Evolutionary conservation across 192 early-diverging fungal species (phyloP), one percentile per base, ranked within the genome.

Genomic region (Dissophora globulifera): DNA sequence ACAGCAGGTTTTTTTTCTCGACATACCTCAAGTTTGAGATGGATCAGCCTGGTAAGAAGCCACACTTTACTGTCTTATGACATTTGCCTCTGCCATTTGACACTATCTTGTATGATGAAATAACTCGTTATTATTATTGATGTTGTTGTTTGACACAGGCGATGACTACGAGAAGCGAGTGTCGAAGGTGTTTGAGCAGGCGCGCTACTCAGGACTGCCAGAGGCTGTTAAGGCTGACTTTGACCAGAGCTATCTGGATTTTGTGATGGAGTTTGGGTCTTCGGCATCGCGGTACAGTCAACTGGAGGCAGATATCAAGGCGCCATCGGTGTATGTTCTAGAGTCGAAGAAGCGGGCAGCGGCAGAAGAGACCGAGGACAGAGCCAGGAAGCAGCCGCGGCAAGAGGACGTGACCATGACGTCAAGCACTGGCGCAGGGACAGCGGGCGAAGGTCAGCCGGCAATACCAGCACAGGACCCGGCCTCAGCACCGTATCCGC

Each of bases 21-120:
- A 81, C 79, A 31, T 89, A 84, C 41, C 59, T 92, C 27, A 78
- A 81, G 48, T 89, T 93, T 70, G 92, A 93, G 61, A 79, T 89
- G 57, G 78, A 66, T 26, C 84, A 88, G 50, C 71, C 53, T 33
- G 87, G 85, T 89, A 71, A 30, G 56, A 17, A 31, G 0, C 38
- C 23, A 27, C 13, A 35, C 29, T 35, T 47, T 40, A 53, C 30
- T 43, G 17, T 22, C 17, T 38, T 23, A 25, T 33, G 38, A 45
- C n/a, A n/a, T n/a, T n/a, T n/a, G n/a, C n/a, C n/a, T n/a, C n/a
- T n/a, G n/a, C n/a, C n/a, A n/a, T n/a, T n/a, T n/a, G n/a, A n/a
- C n/a, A n/a, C n/a, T n/a, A n/a, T n/a, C n/a, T n/a, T n/a, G n/a
- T n/a, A n/a, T n/a, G n/a, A n/a, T n/a, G n/a, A n/a, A n/a, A n/a